Conservation (phyloP, 202 grass and related monocot genomes). For the Musa balbisiana region DNA sequence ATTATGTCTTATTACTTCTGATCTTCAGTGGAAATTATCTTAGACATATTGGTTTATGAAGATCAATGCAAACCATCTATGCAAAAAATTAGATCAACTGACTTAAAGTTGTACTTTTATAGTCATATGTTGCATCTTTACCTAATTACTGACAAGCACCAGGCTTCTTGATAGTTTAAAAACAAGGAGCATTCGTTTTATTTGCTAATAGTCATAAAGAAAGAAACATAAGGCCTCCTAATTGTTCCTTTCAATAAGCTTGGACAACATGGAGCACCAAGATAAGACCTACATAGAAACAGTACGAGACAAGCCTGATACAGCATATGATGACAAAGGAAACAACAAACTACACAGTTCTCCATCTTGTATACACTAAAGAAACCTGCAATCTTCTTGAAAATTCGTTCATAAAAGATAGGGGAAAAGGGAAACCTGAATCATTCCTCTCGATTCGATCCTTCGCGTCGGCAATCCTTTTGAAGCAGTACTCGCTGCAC, state of each 20-base stretch:
- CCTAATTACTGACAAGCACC: no score
- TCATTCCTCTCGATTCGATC: constrained; percentile 24
- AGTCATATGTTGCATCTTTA: no score
- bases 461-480: constrained; percentile 21
- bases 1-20: no score
- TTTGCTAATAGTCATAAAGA: no score
- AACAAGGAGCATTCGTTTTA: no score
- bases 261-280: neutral
- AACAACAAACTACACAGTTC: neutral
- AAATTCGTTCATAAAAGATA: neutral
- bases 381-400: neutral
- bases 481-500: constrained; percentile 12
- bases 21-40: no score
- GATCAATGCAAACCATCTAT: no score
- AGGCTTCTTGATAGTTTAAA: no score
- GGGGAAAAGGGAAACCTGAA: constrained; percentile 24
- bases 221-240: no score
- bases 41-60: no score
- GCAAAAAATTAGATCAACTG: no score
- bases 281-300: neutral
- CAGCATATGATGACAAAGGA: neutral
- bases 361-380: neutral
- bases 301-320: neutral
- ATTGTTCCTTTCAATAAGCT: neutral
- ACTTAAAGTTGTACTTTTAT: no score